Percentiles rank a stretch among this genome's conserved stretches.
These are phyloP conservation scores for Colletotrichum spaethianum DNA, from an alignment of 2,329 filamentous ascomycete species.

Conservation along the genomic window DNA sequence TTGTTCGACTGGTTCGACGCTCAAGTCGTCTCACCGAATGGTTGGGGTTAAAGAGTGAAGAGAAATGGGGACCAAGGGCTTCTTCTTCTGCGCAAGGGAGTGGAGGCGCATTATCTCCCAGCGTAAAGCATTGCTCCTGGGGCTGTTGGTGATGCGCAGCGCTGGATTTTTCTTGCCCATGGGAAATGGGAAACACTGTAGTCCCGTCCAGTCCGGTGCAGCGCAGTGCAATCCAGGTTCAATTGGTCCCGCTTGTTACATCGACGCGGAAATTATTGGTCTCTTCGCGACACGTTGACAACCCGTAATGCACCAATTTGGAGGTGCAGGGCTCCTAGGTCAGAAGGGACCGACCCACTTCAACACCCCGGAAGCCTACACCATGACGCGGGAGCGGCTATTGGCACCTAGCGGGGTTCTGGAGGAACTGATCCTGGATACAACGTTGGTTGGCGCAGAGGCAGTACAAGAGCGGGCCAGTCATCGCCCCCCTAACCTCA, in stretches of 20 bases:
- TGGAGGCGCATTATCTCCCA: constrained; percentile 27
- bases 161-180: neutral
- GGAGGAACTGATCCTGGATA: neutral
- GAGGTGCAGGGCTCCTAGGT: neutral
- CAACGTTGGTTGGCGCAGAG: neutral
- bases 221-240: neutral
- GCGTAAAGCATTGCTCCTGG: constrained; percentile 16
- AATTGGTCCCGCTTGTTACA: constrained; percentile 4
- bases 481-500: neutral
- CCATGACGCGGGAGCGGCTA: constrained; percentile 6
- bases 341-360: constrained; percentile 6
- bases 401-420: neutral
- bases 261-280: constrained; percentile 19
- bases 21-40: neutral
- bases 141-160: constrained; percentile 9
- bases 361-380: neutral
- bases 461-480: neutral
- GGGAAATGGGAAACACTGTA: neutral
- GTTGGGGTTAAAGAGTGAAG: neutral
- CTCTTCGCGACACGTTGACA: constrained; percentile 14
- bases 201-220: constrained; percentile 14
- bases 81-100: constrained; percentile 9
- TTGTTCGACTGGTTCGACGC: constrained; percentile 1
- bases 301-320: neutral
- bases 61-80: neutral